Base-by-base conservation (phyloP, 371 early-diverging fungal species). In the Blakeslea trispora region DNA sequence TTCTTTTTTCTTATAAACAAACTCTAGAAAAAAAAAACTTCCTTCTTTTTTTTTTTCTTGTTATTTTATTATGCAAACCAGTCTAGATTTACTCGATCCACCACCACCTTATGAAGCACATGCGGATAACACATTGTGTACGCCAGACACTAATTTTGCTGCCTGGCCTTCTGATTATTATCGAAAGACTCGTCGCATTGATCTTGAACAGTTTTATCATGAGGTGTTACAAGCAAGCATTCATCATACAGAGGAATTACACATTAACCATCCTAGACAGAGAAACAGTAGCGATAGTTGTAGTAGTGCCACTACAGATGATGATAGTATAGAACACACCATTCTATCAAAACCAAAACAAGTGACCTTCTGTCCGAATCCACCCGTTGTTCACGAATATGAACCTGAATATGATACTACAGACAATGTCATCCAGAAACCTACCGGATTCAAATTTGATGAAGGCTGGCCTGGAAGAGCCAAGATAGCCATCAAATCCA, bases 381-480 rank as follows among this genome's bases (percentile, higher is more conserved):
- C 73, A 45, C 77, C 77, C 9, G 31, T 28, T 9, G 50, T 76
- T 2, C 53, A 63, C 55, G 77, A 76, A 59, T 76, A 76, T 41
- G 77, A 76, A 19, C 44, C 68, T 32, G 73, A 76, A 58, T 55
- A 54, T 24, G 57, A 57, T 14, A 4, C 3, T 15, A 45, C 6
- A 4, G 23, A 43, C 19, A 7, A 23, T 24, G 9, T 15, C 14
- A 13, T 34, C 21, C n/a, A 39, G 6, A 50, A 17, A 11, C 23
- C 39, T 43, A 35, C 21, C n/a, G 17, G 21, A 5, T 13, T 37
- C 9, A 39, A 62, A 15, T 56, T 65, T 34, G 45, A 57, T n/a
- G 66, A 65, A n/a, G 66, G 61, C 3, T 65, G 66, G 66, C 60
- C 60, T 3, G 66, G 66, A 44, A 48, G 61, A 50, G 53, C 66